Evolutionary conservation across 2,329 filamentous ascomycete genomes (phyloP).

Genomic region (Chaetomiaceae sp.): DNA sequence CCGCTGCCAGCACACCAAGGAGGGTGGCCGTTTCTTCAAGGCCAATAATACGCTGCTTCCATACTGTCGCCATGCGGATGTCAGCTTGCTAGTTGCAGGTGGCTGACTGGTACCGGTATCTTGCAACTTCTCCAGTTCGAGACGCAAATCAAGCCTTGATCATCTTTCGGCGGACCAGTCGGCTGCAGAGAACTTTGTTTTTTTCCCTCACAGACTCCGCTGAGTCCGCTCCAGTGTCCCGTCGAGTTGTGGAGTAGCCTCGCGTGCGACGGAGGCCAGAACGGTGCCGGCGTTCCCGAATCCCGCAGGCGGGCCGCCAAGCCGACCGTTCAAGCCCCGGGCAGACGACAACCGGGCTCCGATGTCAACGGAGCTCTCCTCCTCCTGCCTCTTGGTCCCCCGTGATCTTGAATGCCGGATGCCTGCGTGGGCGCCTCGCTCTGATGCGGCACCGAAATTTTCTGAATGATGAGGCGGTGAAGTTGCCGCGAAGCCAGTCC

Average conservation of each 20-base stretch:
- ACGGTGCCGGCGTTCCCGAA: conserved; percentile 9
- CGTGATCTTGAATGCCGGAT: background rate
- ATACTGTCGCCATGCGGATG: background rate
- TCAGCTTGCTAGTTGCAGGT: background rate
- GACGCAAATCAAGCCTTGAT: background rate
- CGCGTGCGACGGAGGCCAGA: background rate
- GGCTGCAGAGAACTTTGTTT: too few relatives aligned
- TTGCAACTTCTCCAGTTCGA: background rate
- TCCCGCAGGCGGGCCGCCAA: conserved; percentile 12
- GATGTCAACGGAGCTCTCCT: conserved; percentile 9
- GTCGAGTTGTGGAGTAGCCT: background rate
- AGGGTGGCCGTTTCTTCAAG: conserved; percentile 19
- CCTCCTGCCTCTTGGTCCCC: conserved; percentile 4
- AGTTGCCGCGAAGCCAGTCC: background rate
- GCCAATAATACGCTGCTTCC: conserved; percentile 12
- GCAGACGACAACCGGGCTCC: background rate
- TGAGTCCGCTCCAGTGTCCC: too few relatives aligned
- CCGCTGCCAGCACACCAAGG: conserved; percentile 28
- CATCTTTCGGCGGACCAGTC: too few relatives aligned
- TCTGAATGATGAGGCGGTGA: conserved; percentile 2
- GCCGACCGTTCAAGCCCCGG: conserved; percentile 13
- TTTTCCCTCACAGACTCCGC: too few relatives aligned
- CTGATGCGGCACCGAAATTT: background rate
- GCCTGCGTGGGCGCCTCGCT: background rate
- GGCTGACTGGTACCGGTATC: background rate